Evolutionary conservation across 768 basidiomycete species (phyloP).

Genomic region (Exsudoporus frostii): DNA sequence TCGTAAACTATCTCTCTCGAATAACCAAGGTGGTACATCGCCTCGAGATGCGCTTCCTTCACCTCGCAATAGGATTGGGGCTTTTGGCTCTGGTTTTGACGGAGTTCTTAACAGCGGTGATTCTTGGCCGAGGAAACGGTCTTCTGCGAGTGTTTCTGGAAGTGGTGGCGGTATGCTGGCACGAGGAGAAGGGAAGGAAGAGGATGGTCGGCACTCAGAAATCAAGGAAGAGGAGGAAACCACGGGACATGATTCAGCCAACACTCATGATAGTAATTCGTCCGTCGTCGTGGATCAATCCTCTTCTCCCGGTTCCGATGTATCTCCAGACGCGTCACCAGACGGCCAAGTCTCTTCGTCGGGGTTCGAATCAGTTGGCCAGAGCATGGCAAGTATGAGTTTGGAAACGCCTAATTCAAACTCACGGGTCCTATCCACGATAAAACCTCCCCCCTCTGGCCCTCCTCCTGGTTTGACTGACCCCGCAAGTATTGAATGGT

Average conservation of each 20-base stretch:
- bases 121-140: conserved; percentile 66
- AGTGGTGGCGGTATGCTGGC: conserved; percentile 31
- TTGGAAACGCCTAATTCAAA: conserved; percentile 8
- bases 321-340: conserved; percentile 1
- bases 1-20: conserved; percentile 68
- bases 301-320: conserved; percentile 10
- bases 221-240: conserved; percentile 62
- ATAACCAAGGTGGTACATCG: conserved; percentile 50
- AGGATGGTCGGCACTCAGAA: conserved; percentile 41
- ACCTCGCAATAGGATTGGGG: conserved; percentile 59
- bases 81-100: conserved; percentile 62
- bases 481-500: conserved; percentile 73
- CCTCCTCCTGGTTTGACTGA: conserved; percentile 51
- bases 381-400: conserved; percentile 14
- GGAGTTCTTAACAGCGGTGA: conserved; percentile 68
- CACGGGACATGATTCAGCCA: conserved; percentile 1
- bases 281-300: conserved; percentile 5
- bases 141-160: conserved; percentile 55
- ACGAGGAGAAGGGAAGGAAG: conserved; percentile 41
- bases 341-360: conserved; percentile 11
- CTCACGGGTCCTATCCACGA: conserved; percentile 5
- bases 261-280: conserved; percentile 8
- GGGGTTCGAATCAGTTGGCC: conserved; percentile 7
- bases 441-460: conserved; percentile 20
- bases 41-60: conserved; percentile 64